Evolutionary conservation across 192 early-diverging fungal species (phyloP).

Genomic region (Coemansia sp.): DNA sequence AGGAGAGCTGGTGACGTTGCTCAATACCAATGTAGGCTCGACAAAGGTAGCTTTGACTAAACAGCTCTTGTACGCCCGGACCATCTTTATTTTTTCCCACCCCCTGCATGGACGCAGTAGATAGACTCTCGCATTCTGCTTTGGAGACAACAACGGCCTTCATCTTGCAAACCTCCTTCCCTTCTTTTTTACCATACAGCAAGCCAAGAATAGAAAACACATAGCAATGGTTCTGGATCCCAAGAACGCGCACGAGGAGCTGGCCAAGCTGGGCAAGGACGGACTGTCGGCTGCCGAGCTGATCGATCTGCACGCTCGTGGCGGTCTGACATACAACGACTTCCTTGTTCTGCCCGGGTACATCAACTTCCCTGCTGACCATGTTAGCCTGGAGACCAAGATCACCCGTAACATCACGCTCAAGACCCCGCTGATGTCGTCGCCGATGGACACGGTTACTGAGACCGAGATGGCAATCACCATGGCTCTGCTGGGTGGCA

Average conservation of each 20-base stretch:
- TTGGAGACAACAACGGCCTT: no score
- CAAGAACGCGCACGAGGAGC: constrained; percentile 38
- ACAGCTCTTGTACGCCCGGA: no score
- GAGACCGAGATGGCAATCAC: constrained; percentile 98
- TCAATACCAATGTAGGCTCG: no score
- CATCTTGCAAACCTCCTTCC: no score
- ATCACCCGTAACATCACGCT: constrained; percentile 88
- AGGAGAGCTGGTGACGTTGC: no score
- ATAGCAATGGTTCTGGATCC: constrained; percentile 23
- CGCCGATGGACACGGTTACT: constrained; percentile 99
- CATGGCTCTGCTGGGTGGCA: constrained; percentile 92
- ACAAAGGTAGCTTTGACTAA: no score
- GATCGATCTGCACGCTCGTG: constrained; percentile 72
- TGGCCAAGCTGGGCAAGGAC: constrained; percentile 58
- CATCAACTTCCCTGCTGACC: constrained; percentile 87
- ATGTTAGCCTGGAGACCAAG: constrained; percentile 73
- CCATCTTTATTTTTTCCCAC: no score
- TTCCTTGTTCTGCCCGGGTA: constrained; percentile 94
- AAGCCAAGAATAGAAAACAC: no score
- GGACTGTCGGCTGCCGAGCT: constrained; percentile 82
- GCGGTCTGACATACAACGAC: constrained; percentile 98
- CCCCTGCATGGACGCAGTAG: no score
- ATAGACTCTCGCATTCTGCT: no score
- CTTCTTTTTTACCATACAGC: no score
- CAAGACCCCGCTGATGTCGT: constrained; percentile 91